Conservation (phyloP, 768 basidiomycete genomes). For the Mycena galericulata region DNA sequence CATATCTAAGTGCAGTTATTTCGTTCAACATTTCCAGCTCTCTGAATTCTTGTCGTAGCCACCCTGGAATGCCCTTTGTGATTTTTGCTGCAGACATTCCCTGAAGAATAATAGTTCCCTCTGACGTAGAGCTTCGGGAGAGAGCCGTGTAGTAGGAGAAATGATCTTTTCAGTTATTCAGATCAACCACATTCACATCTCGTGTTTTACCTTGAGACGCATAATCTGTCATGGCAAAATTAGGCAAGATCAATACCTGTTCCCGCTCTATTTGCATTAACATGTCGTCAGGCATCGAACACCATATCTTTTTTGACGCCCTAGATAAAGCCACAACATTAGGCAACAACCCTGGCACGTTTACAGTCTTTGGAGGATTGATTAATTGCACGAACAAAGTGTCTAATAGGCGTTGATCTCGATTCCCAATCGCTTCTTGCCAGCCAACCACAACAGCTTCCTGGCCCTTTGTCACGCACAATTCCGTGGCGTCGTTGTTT, state of each 20-base stretch:
- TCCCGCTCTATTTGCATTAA: slow-evolving; percentile 29
- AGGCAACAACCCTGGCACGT: slow-evolving; percentile 36
- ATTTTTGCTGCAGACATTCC: slow-evolving; percentile 46
- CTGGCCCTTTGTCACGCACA: slow-evolving; percentile 51
- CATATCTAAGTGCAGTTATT: slow-evolving; percentile 44
- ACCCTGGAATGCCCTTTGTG: slow-evolving; percentile 39
- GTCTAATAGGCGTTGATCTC: slow-evolving; percentile 38
- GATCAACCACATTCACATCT: slow-evolving; percentile 41
- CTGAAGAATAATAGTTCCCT: slow-evolving; percentile 43
- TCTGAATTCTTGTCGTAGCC: slow-evolving; percentile 48
- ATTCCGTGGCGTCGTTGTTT: slow-evolving; percentile 47
- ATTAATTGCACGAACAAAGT: slow-evolving; percentile 45
- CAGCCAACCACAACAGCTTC: slow-evolving; percentile 46
- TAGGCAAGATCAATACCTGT: slow-evolving; percentile 43
- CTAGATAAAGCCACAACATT: slow-evolving; percentile 46
- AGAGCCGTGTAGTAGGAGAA: slow-evolving; percentile 47
- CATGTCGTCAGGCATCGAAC: slow-evolving; percentile 32
- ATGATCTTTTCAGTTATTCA: slow-evolving; percentile 38
- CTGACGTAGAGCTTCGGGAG: slow-evolving; percentile 40
- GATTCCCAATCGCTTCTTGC: slow-evolving; percentile 28
- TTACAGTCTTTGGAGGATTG: slow-evolving; percentile 42
- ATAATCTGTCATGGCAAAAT: slow-evolving; percentile 52
- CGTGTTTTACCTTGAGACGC: slow-evolving; percentile 49
- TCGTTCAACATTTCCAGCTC: slow-evolving; percentile 51
- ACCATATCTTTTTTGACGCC: slow-evolving; percentile 9